Percentiles rank a stretch among this genome's conserved stretches.
phyloP scores from a whole-genome alignment of 805 yeast genomes.

The Myxozyma melibiosi region DNA sequence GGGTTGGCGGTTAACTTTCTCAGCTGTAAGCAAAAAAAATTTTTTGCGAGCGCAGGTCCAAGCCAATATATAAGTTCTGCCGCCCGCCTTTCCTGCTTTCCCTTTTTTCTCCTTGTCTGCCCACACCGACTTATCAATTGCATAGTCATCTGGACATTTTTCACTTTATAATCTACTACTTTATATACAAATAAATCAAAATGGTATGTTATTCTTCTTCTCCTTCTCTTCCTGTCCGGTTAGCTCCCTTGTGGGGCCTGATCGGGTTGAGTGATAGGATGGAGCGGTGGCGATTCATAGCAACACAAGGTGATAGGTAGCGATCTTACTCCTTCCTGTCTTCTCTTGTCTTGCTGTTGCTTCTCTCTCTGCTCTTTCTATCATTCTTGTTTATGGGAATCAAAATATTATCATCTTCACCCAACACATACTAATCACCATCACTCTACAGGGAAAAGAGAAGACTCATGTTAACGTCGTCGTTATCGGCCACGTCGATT shows the following conservation, averaged over 20 bases:
- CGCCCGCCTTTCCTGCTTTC: slow-evolving; percentile 30
- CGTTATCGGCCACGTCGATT: slow-evolving; percentile 99
- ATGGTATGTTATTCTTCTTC: slow-evolving; percentile 37
- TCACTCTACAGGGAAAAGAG: slow-evolving; percentile 31
- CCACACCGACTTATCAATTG: slow-evolving; percentile 47
- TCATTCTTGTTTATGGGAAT: no score
- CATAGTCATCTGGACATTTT: slow-evolving; percentile 46
- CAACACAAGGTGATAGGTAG: neutral
- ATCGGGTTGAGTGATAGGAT: neutral
- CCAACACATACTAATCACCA: neutral
- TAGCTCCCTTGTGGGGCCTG: neutral
- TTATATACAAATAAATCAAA: slow-evolving; percentile 25
- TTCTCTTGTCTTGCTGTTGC: neutral
- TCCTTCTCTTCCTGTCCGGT: neutral
- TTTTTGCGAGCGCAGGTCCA: slow-evolving; percentile 13
- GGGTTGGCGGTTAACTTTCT: no score
- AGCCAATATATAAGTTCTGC: slow-evolving; percentile 19
- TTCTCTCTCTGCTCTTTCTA: neutral
- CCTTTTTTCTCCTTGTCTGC: slow-evolving; percentile 44
- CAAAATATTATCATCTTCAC: neutral
- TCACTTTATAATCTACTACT: neutral
- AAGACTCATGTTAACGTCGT: slow-evolving; percentile 98
- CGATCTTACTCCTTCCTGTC: neutral
- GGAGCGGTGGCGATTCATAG: neutral
- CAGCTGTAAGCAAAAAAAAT: slow-evolving; percentile 3